A percentile compares a stretch with the other conserved stretches of the same genome.
phyloP scores from a whole-genome alignment of 1,284 basidiomycete genomes.

The Fomes fomentarius region DNA sequence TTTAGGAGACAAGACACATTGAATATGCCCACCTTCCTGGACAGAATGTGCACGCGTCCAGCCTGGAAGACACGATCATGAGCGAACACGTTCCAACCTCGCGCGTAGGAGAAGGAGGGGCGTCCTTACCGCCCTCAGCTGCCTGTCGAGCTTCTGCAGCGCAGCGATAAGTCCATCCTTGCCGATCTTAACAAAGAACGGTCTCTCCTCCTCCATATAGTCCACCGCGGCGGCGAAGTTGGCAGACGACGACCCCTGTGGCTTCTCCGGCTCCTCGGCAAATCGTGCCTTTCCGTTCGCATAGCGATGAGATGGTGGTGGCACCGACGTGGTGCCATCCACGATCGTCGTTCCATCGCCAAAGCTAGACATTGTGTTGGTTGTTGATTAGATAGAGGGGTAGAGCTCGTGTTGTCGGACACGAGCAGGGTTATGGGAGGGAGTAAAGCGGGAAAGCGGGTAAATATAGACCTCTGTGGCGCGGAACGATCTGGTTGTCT shows the following conservation, averaged over 20 bases:
- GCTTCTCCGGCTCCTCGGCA: slow-evolving; percentile 13
- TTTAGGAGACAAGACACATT: not conserved
- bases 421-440: not conserved
- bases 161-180: slow-evolving; percentile 66
- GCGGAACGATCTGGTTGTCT: not conserved
- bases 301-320: not conserved
- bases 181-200: slow-evolving; percentile 70
- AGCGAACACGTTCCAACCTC: not conserved
- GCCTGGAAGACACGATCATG: slow-evolving; percentile 41
- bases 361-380: slow-evolving; percentile 20
- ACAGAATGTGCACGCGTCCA: slow-evolving; percentile 51
- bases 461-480: not conserved
- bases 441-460: not conserved
- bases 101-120: not conserved
- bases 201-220: slow-evolving; percentile 49
- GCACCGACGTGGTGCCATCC: slow-evolving; percentile 19
- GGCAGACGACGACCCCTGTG: not conserved
- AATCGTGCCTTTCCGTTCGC: slow-evolving; percentile 11
- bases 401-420: not conserved
- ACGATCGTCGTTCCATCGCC: slow-evolving; percentile 28
- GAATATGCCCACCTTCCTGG: slow-evolving; percentile 34
- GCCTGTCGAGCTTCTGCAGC: slow-evolving; percentile 63
- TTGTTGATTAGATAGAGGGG: not conserved
- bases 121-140: slow-evolving; percentile 52
- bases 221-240: slow-evolving; percentile 29